Evolutionary conservation across 345 rosid species (phyloP), one percentile per base, ranked within the genome.

Genomic region (Pistacia atlantica): DNA sequence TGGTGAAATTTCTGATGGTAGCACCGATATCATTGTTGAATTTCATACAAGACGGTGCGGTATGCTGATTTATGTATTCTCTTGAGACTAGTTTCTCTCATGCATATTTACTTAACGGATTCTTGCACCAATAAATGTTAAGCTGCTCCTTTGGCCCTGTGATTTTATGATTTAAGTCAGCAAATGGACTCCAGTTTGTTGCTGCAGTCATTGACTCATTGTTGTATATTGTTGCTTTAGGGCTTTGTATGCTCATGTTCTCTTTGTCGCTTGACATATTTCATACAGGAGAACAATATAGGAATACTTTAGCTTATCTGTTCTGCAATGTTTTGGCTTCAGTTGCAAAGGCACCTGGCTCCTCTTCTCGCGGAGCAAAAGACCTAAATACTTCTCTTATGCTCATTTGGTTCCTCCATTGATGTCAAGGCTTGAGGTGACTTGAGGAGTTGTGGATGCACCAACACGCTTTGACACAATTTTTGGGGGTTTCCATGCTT

Each of bases 391-490:
- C 57, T 46, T 56, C 1, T 31, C 65, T 54, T 65, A 14, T 49
- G 46, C 49, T 35, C 51, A 49, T 1, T 51, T 4, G 35, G 71
- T 72, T 76, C 55, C 80, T 75, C 85, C 78, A 59, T 77, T 65
- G 55, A 45, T 79, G 73, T 59, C 76, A 76, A 59, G 55, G 81
- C 81, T 31, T 18, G 70, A 77, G 77, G 83, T 83, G 80, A 73
- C 38, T 9, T 33, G 63, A 56, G 45, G 22, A 71, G 63, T 71
- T 17, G 67, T 11, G 65, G 78, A 42, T 78, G 74, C 83, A 69
- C 80, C 63, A 49, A 72, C 22, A 67, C 69, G 73, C 78, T 35
- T 76, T 82, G 82, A 60, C 63, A 1, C 1, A 8, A 72, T n/a
- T 48, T 35, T 75, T 77, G 73, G 82, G 68, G 22, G 78, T 72